Conservation (phyloP, 2,329 filamentous ascomycete species). For the Hymenotorrendiella dingleyae region DNA sequence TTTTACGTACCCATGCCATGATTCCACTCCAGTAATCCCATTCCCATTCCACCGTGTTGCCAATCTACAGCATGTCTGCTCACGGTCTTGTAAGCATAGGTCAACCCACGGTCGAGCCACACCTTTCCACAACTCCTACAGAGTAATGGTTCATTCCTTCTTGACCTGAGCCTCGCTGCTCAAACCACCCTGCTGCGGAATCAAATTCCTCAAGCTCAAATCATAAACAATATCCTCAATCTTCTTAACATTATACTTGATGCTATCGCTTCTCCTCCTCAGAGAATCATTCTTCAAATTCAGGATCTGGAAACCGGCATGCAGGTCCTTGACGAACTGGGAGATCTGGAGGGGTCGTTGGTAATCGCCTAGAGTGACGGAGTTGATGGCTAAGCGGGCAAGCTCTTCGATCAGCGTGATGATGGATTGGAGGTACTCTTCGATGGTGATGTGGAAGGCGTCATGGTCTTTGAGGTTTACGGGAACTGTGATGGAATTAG, state of each 20-base stretch:
- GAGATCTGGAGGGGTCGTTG: constrained; percentile 80
- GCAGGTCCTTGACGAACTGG: constrained; percentile 88
- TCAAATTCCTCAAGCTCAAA: constrained; percentile 76
- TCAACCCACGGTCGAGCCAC: no score
- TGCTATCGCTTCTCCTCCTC: constrained; percentile 79
- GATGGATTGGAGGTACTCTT: constrained; percentile 89
- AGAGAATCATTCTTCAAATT: constrained; percentile 96
- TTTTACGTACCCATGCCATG: no score
- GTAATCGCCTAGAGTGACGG: constrained; percentile 87
- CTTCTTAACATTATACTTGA: constrained; percentile 98
- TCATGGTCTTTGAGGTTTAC: constrained; percentile 87
- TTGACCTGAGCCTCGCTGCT: no score
- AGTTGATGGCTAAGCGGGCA: constrained; percentile 84
- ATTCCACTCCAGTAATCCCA: no score
- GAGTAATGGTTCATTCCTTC: no score
- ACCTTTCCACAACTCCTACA: no score
- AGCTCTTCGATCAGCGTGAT: constrained; percentile 88
- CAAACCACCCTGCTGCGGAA: constrained; percentile 47
- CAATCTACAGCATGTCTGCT: no score
- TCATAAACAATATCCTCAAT: constrained; percentile 98
- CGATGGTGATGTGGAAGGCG: constrained; percentile 90
- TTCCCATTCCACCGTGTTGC: no score
- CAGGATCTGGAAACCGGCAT: constrained; percentile 92
- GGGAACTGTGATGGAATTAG: constrained; percentile 54
- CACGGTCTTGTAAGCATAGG: no score